Evolutionary conservation across 768 basidiomycete species (phyloP), one percentile per base, ranked within the genome.

Genomic region (Kwoniella shandongensis): DNA sequence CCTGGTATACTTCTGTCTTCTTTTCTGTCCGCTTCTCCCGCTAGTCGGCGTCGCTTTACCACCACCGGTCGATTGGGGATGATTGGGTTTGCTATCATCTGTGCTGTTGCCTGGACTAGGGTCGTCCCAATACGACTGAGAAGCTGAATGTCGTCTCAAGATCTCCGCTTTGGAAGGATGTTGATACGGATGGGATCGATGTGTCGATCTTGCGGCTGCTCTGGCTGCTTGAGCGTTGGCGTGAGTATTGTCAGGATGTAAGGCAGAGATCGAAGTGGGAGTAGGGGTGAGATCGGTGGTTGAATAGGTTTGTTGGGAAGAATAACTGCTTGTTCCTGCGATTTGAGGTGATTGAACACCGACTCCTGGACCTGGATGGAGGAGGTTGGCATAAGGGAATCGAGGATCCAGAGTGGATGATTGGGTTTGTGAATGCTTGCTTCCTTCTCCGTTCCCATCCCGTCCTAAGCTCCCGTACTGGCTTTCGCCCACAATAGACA

Each of bases 1-100:
- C 67, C 92, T 84, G 61, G 89, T 91, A 68, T 93, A 93, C 81
- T 96, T 96, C 46, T 89, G 89, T 42, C 74, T 59, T 46, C 65
- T 61, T 18, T 58, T 58, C 36, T 58, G 56, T 29, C 56, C 56
- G 44, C 56, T 58, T 22, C 56, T 35, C 18, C 56, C 56, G 7
- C 36, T 46, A 25, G 7, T 36, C 3, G 30, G 20, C 20, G 45
- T 46, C 22, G 45, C 25, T 27, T 23, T 27, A 7, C 26, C 26
- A 5, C 6, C 3, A 36, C 47, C 47, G 3, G 30, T 36, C 18
- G 32, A 22, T 17, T 13, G 35, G 25, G 18, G 35, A 26, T 20
- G 39, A 17, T n/a, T n/a, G n/a, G 17, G 50, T 27, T 32, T 32
- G 32, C 6, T 32, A 2, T 22, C 27, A n/a, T n/a, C n/a, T n/a